phyloP scores from a whole-genome alignment of 75 land plant genomes.

The Sequoia sempervirens region DNA sequence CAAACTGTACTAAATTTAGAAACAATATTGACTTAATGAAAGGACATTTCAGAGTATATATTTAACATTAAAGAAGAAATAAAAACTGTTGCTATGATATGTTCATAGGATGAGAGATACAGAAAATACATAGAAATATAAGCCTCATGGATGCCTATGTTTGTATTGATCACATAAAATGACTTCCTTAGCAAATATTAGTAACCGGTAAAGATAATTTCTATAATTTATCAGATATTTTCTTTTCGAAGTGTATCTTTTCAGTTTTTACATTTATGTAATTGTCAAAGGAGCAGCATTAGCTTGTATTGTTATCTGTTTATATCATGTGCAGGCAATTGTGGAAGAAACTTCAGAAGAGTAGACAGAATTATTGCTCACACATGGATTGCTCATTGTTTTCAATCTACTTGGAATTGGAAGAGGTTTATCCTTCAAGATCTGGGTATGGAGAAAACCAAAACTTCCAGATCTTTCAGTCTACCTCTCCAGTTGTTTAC shows the following conservation, averaged over 20 bases:
- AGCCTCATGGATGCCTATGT: neutral
- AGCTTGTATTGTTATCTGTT: neutral
- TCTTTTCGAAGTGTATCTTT: neutral
- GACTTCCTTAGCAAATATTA: neutral
- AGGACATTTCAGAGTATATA: no score
- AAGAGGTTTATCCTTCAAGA: constrained; percentile 23
- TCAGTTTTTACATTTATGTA: neutral
- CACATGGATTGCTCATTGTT: constrained; percentile 50
- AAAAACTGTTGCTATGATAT: no score
- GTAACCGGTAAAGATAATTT: neutral
- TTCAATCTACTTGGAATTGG: constrained; percentile 17
- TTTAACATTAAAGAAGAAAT: no score
- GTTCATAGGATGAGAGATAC: neutral
- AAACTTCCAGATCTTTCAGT: constrained; percentile 5
- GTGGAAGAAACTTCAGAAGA: constrained; percentile 34
- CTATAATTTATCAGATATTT: neutral
- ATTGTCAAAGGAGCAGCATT: neutral
- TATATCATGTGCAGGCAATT: constrained; percentile 25
- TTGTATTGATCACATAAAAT: neutral
- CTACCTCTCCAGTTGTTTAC: constrained; percentile 29
- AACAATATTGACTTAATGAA: neutral
- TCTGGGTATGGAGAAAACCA: constrained; percentile 39
- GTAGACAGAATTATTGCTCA: constrained; percentile 17
- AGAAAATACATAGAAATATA: neutral
- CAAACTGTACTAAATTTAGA: no score